Conservation (phyloP, 169 alveolate genomes). For the Blepharisma undulans region DNA sequence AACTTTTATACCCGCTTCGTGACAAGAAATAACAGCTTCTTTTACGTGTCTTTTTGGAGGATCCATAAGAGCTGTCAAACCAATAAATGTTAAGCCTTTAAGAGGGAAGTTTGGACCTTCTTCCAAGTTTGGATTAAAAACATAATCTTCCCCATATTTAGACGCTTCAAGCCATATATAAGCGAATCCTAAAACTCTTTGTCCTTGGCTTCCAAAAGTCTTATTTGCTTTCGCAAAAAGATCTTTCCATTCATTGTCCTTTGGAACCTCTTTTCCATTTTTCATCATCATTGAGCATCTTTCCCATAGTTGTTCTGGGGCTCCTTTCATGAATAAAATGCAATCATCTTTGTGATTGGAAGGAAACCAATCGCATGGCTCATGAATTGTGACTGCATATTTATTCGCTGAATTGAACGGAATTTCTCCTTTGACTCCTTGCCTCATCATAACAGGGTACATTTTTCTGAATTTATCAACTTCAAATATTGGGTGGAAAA, state of each 20-base stretch:
- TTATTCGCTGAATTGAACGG: conserved; percentile 64
- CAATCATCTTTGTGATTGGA: neutral
- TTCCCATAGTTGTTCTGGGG: conserved; percentile 58
- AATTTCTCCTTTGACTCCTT: conserved; percentile 46
- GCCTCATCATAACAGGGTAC: conserved; percentile 45
- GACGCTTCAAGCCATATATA: conserved; percentile 34
- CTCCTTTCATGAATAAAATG: conserved; percentile 51
- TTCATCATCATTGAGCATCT: conserved; percentile 15
- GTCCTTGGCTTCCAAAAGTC: conserved; percentile 52
- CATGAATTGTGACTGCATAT: conserved; percentile 58
- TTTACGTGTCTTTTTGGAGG: conserved; percentile 85
- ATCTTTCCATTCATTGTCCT: conserved; percentile 20
- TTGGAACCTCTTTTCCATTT: conserved; percentile 16
- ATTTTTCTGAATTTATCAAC: conserved; percentile 43
- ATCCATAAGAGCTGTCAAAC: conserved; percentile 78
- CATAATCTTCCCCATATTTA: neutral
- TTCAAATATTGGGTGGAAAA: conserved; percentile 70
- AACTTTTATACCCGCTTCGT: conserved; percentile 86
- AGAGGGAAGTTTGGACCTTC: conserved; percentile 74
- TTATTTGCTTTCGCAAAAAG: conserved; percentile 45
- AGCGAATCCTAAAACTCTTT: conserved; percentile 68
- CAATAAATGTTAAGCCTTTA: conserved; percentile 71
- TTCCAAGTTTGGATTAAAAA: neutral
- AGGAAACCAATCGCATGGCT: conserved; percentile 32
- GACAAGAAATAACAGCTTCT: conserved; percentile 75